Percentiles rank a stretch among this genome's conserved stretches.
These are phyloP conservation scores for Apiospora rasikravindrae DNA, from an alignment of 2,329 filamentous ascomycete species.

Conservation along the genomic window DNA sequence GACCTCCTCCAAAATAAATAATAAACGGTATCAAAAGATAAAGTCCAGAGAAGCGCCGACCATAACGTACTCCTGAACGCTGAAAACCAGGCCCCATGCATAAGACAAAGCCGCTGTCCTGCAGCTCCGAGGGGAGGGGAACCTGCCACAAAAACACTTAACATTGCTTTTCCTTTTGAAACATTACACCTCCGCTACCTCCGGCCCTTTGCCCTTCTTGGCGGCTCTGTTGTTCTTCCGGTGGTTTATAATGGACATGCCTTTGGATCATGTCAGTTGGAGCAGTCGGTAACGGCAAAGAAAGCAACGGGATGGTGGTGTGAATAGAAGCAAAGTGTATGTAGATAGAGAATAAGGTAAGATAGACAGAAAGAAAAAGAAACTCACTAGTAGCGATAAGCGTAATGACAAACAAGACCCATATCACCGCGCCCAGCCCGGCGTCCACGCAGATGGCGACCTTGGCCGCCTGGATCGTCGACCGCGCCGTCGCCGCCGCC, in stretches of 20 bases:
- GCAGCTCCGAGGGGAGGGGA: not conserved
- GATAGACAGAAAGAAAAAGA: not conserved
- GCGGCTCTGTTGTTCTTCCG: not conserved
- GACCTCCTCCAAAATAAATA: not conserved
- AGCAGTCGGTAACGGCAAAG: too few species aligned
- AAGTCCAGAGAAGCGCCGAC: not conserved
- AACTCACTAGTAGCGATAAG: slow-evolving; percentile 16
- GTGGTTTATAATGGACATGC: slow-evolving; percentile 12
- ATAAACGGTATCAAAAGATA: not conserved
- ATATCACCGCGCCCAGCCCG: not conserved
- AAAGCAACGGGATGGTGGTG: too few species aligned
- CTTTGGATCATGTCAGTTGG: not conserved
- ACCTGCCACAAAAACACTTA: not conserved
- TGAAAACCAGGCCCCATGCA: not conserved
- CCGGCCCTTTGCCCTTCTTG: slow-evolving; percentile 4
- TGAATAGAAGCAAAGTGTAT: not conserved
- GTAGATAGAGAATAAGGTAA: not conserved
- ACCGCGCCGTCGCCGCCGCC: not conserved
- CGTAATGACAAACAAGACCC: not conserved
- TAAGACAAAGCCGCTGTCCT: not conserved
- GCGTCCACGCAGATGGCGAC: slow-evolving; percentile 9
- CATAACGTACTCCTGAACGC: not conserved
- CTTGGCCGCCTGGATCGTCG: not conserved
- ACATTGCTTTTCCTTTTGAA: not conserved
- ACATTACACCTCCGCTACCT: slow-evolving; percentile 10